Evolutionary conservation across 257 asterid species (phyloP), one percentile per base, ranked within the genome.

Genomic region (Nicotiana tabacum): DNA sequence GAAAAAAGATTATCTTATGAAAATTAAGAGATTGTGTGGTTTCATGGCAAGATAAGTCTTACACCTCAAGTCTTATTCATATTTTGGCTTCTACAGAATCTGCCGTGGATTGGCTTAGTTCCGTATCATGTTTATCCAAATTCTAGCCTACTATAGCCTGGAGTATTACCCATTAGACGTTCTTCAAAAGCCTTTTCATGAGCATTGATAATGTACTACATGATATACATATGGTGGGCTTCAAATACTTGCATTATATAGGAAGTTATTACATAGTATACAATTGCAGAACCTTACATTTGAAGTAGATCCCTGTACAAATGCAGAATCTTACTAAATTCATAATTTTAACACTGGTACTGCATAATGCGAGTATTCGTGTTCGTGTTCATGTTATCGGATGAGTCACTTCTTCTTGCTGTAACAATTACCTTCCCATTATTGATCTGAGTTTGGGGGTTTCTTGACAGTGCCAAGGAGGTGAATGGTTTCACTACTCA

Each of bases 401-500:
- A 13, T 27, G 80, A 76, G 64, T 24, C 48, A 3, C 10, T 13
- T 72, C 60, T 43, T 6, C 79, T 76, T 81, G 66, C 78, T 32
- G 5, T 66, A 10, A 2, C 3, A 16, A 10, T 81, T 43, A 1
- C 62, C 3, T 81, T 48, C 9, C 37, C 51, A 16, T 81, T 18
- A 51, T 58, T 0, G 61, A 83, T 32, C 85, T 84, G 80, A 83
- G 69, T 66, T 82, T 51, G n/a, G 1, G 4, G 66, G 78, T 57
- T 57, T 51, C 2, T 61, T 67, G 79, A 58, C 91, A 95, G 98
- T 96, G 99, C 89, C 98, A 93, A 92, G 99, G 98, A 43, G 99
- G 99, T 16, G 99, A 96, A 85, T 96, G 99, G 99, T 96, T 96
- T 83, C 99, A 96, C 87, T 96, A 96, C 80, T 86, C 97, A n/a